Evolutionary conservation across 2,329 filamentous ascomycete genomes (phyloP).

Genomic region (Rutstroemia sp.): DNA sequence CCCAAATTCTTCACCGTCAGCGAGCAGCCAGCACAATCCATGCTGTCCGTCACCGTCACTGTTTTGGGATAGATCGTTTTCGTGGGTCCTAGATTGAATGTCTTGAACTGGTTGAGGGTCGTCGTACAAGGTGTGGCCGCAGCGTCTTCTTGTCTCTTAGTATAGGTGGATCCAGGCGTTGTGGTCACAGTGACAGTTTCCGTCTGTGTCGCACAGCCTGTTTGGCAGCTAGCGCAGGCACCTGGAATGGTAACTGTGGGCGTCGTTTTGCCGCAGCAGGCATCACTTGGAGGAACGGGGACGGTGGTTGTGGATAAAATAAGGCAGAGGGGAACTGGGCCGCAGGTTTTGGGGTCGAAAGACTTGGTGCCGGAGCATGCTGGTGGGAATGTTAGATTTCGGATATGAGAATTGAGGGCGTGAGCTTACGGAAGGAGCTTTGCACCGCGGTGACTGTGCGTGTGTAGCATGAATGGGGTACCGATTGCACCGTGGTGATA

Average conservation of each 20-base stretch:
- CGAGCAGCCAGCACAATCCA: constrained; percentile 7
- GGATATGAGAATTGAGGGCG: not conserved
- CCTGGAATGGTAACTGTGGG: constrained; percentile 22
- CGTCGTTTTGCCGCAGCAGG: constrained; percentile 33
- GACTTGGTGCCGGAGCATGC: constrained; percentile 5
- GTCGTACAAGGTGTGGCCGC: not conserved
- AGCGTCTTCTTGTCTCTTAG: not conserved
- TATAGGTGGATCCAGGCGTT: not conserved
- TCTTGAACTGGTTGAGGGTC: not conserved
- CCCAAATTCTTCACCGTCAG: not conserved
- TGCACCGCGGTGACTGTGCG: constrained; percentile 17
- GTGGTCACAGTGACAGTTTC: constrained; percentile 9
- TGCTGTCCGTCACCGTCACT: not conserved
- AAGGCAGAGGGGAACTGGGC: constrained; percentile 11
- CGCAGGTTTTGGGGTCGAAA: not conserved
- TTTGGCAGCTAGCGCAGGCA: constrained; percentile 24
- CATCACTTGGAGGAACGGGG: constrained; percentile 32
- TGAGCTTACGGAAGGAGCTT: constrained; percentile 1
- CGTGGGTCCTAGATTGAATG: not conserved
- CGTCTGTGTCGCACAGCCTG: constrained; percentile 19
- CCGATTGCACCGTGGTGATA: constrained; percentile 11
- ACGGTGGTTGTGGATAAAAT: constrained; percentile 25
- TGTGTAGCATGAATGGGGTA: constrained; percentile 24
- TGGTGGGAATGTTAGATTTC: not conserved
- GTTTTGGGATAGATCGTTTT: not conserved